phyloP scores from a whole-genome alignment of 192 early-diverging fungal genomes.

The Gaertneriomyces semiglobifer region DNA sequence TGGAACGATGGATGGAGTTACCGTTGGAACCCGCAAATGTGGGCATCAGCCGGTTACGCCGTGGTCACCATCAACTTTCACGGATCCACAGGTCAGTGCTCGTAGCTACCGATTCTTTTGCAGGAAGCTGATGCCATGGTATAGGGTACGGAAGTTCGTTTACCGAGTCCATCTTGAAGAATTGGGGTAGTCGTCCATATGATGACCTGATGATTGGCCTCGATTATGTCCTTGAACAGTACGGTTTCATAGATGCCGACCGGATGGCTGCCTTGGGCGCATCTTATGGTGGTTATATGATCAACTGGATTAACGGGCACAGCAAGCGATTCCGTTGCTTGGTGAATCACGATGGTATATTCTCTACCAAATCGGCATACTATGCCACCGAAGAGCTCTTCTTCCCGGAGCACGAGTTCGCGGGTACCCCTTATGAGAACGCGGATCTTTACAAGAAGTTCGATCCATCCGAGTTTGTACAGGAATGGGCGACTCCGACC shows the following conservation, averaged over 20 bases:
- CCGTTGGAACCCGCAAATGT: conserved; percentile 75
- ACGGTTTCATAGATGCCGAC: conserved; percentile 52
- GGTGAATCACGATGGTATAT: conserved; percentile 75
- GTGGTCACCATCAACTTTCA: conserved; percentile 71
- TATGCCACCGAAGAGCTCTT: conserved; percentile 78
- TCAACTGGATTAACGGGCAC: conserved; percentile 81
- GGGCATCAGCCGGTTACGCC: conserved; percentile 60
- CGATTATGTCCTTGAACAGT: conserved; percentile 54
- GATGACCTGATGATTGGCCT: conserved; percentile 68
- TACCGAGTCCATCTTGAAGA: conserved; percentile 64
- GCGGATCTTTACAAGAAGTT: conserved; percentile 58
- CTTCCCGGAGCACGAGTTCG: conserved; percentile 74
- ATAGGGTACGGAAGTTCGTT: conserved; percentile 66
- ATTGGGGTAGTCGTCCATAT: conserved; percentile 78
- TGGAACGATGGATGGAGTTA: conserved; percentile 61
- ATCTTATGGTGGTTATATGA: conserved; percentile 78
- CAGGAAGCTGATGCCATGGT: too few species aligned
- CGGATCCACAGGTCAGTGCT: conserved; percentile 60
- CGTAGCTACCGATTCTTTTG: too few species aligned
- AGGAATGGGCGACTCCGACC: conserved; percentile 74
- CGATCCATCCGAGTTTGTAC: conserved; percentile 66
- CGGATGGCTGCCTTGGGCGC: conserved; percentile 67
- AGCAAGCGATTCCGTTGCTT: conserved; percentile 56
- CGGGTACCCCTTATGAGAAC: conserved; percentile 58
- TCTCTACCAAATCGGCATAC: conserved; percentile 55